phyloP scores from a whole-genome alignment of 2,329 filamentous ascomycete species.

The Cucurbitaria berberidis region DNA sequence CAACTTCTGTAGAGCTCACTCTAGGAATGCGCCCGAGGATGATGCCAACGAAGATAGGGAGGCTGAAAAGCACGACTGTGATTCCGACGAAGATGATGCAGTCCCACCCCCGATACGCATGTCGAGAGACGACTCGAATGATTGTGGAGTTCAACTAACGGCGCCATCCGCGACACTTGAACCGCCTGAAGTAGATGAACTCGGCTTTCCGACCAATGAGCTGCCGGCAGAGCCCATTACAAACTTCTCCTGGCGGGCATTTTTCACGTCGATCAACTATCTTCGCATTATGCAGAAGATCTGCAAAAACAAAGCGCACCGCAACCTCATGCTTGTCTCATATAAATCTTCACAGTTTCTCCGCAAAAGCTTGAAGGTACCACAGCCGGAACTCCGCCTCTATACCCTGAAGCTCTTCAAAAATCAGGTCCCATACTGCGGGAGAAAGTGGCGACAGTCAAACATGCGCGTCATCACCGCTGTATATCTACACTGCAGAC shows the following conservation, averaged over 20 bases:
- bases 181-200: constrained; percentile 75
- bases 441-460: constrained; percentile 94
- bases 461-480: constrained; percentile 99
- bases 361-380: constrained; percentile 88
- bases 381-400: constrained; percentile 82
- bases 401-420: constrained; percentile 99
- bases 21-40: constrained; percentile 59
- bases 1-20: constrained; percentile 80
- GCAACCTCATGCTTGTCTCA: constrained; percentile 89
- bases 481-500: constrained; percentile 90
- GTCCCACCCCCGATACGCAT: constrained; percentile 79
- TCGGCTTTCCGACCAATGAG: constrained; percentile 78
- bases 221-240: constrained; percentile 80
- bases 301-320: constrained; percentile 93
- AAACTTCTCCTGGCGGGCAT: constrained; percentile 89
- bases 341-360: constrained; percentile 95
- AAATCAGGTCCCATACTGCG: constrained; percentile 96
- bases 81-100: constrained; percentile 66
- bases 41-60: constrained; percentile 25
- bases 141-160: constrained; percentile 34
- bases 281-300: constrained; percentile 97
- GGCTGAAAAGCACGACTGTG: constrained; percentile 27
- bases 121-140: constrained; percentile 50
- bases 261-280: constrained; percentile 94
- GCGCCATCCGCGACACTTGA: constrained; percentile 32